Evolutionary conservation across 2,329 filamentous ascomycete genomes (phyloP).

Genomic region (Leptographium lundbergii): DNA sequence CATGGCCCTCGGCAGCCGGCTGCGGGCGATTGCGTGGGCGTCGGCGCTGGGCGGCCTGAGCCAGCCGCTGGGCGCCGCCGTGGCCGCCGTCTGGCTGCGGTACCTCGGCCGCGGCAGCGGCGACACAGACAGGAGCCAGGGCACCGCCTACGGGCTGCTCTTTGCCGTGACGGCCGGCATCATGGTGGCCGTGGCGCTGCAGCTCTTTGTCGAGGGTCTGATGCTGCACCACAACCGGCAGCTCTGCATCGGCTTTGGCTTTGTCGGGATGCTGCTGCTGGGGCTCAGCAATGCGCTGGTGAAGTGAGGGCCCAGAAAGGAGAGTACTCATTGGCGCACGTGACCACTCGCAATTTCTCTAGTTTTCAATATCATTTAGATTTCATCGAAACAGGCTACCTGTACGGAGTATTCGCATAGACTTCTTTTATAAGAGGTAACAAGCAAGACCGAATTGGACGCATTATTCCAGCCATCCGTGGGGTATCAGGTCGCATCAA

Average conservation of each 20-base stretch:
- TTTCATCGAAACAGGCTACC: no score
- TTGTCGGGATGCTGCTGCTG: slow-evolving; percentile 77
- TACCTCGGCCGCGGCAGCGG: slow-evolving; percentile 39
- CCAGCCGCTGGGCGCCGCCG: slow-evolving; percentile 73
- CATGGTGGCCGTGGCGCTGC: slow-evolving; percentile 86
- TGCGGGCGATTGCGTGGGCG: slow-evolving; percentile 74
- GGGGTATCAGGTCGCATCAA: neutral
- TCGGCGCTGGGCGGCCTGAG: slow-evolving; percentile 73
- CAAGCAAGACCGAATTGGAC: no score
- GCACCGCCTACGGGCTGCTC: slow-evolving; percentile 61
- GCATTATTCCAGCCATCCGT: no score
- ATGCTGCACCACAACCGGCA: slow-evolving; percentile 69
- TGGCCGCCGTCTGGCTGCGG: slow-evolving; percentile 80
- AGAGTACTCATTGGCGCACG: no score
- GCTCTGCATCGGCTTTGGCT: slow-evolving; percentile 68
- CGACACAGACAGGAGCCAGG: slow-evolving; percentile 39
- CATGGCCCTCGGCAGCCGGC: slow-evolving; percentile 70
- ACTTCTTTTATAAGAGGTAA: no score
- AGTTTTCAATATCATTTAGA: no score
- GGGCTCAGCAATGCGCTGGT: slow-evolving; percentile 77
- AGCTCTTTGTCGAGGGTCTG: slow-evolving; percentile 77
- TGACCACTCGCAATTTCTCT: no score
- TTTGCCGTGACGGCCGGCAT: slow-evolving; percentile 88
- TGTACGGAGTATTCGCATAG: no score
- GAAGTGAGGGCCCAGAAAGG: slow-evolving; percentile 23